phyloP scores from a whole-genome alignment of 768 basidiomycete species.

The Baorangia bicolor region DNA sequence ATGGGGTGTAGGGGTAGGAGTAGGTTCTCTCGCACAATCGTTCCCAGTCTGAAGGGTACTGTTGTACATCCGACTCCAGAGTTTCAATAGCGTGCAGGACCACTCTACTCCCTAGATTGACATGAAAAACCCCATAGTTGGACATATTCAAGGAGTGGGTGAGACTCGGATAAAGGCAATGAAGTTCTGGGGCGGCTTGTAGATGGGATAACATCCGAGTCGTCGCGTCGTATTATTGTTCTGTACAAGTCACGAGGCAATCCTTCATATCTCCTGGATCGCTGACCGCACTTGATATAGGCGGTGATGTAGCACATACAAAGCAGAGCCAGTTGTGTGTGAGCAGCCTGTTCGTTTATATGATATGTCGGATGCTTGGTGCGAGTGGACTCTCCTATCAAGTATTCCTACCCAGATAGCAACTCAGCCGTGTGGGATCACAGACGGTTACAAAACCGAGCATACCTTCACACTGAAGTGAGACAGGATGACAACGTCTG shows the following conservation, averaged over 20 bases:
- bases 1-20: neutral
- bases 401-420: conserved; percentile 5
- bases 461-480: conserved; percentile 10
- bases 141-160: conserved; percentile 10
- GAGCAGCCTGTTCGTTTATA: neutral
- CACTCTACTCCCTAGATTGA: neutral
- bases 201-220: no score
- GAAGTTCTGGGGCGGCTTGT: neutral
- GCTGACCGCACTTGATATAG: neutral
- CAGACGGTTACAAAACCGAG: neutral
- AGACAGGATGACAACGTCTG: neutral
- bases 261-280: neutral
- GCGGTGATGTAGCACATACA: conserved; percentile 9
- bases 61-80: neutral
- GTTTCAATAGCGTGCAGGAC: neutral
- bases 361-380: neutral
- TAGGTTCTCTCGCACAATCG: neutral
- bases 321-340: neutral
- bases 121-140: neutral
- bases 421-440: neutral
- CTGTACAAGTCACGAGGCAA: no score
- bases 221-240: neutral
- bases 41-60: conserved; percentile 1
- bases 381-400: neutral
- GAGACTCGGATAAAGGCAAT: neutral